These are phyloP conservation scores for Talaromyces sp. DNA, from an alignment of 2,329 filamentous ascomycete species.

Conservation along the genomic window DNA sequence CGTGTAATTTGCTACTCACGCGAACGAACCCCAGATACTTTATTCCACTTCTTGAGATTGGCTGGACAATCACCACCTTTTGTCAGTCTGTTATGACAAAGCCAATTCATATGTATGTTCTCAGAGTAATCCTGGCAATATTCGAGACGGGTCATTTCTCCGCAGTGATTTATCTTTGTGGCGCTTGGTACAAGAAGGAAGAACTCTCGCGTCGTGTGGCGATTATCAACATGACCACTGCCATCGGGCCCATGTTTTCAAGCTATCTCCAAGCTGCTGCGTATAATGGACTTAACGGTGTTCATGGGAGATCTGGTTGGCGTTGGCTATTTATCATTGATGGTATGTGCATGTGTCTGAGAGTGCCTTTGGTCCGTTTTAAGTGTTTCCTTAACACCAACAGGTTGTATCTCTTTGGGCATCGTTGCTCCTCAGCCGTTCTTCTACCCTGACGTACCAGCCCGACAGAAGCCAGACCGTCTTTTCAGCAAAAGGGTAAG, in stretches of 20 bases:
- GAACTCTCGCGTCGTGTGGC: not conserved
- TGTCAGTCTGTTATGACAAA: not conserved
- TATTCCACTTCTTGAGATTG: not conserved
- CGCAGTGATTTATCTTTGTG: not conserved
- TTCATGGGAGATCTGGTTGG: constrained; percentile 31
- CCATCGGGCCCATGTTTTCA: constrained; percentile 35
- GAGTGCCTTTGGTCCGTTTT: too few species aligned
- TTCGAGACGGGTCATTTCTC: not conserved
- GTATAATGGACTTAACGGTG: constrained; percentile 30
- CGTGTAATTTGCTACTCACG: not conserved
- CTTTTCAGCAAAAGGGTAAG: not conserved
- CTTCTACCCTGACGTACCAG: not conserved
- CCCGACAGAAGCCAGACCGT: not conserved
- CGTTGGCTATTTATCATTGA: not conserved
- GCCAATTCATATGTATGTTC: not conserved
- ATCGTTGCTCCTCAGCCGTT: not conserved
- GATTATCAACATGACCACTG: constrained; percentile 22
- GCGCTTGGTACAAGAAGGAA: not conserved
- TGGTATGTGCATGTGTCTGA: too few species aligned
- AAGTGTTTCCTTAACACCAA: not conserved
- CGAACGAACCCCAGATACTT: not conserved
- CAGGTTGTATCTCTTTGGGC: not conserved
- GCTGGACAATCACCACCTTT: not conserved
- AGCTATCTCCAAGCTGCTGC: constrained; percentile 38
- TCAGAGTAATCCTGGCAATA: not conserved